Base-by-base conservation (phyloP, 306 rosid species). In the Gillenia trifoliata region DNA sequence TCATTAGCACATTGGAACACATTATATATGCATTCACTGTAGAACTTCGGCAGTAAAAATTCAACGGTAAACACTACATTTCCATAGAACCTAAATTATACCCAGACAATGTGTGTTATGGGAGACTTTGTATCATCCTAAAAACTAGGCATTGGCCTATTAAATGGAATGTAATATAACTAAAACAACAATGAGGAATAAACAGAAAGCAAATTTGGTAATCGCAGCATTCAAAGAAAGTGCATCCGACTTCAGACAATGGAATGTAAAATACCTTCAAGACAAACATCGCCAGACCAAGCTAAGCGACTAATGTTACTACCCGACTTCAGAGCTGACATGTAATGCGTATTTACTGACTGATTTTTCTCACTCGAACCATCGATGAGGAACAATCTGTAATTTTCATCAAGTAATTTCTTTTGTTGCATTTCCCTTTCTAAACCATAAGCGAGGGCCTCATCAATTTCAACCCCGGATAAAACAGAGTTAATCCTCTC, bases 401-500 rank as follows among this genome's bases (percentile, higher is more conserved):
- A 89, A 75, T 72, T 85, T n/a, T 88, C 96, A 76, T 91, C 83
- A 16, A 45, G 82, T 55, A 74, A 57, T 60, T 82, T 86, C 77
- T 86, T 90, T 79, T 87, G 89, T 76, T 81, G 83, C 84, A 94
- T 82, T 82, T 94, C 95, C 88, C 88, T 88, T 87, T 91, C 92
- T 80, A 94, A 83, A 83, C 98, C 95, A 81, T 86, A 83, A 76
- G 98, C 97, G 64, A 94, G 97, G 77, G 98, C 77, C 61, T 88
- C 91, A 76, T 94, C 98, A 81, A 91, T 83, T 77, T 90, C 95
- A 72, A 82, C 86, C 61, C 85, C 96, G 64, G 92, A 85, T 56
- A 94, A 87, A 76, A 94, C 87, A 66, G 94, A 83, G 84, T 94
- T 94, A 72, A 94, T 94, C 88, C 98, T 94, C 78, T 94, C 98